These are phyloP conservation scores for Globisporangium acanthophoron DNA, from an alignment of 352 stramenopile species.

Conservation along the genomic window DNA sequence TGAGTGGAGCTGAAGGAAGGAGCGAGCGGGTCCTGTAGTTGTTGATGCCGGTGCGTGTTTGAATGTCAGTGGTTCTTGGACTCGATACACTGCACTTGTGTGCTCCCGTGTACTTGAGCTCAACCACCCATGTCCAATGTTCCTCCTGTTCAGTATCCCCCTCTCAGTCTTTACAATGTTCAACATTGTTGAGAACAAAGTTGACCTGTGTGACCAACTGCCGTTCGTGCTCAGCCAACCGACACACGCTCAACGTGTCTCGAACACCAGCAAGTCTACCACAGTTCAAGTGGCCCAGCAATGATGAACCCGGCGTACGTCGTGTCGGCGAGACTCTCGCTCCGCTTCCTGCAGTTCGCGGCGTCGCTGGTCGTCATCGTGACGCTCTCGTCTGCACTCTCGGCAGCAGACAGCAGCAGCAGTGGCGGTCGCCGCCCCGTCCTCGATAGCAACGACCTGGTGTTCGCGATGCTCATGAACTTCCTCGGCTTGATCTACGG, in stretches of 20 bases:
- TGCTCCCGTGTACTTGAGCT: no score
- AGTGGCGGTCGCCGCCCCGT: not conserved
- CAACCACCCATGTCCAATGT: no score
- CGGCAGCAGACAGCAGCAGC: not conserved
- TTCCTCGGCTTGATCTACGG: conserved; percentile 15
- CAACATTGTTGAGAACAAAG: not conserved
- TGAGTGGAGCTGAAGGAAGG: no score
- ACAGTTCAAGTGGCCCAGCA: not conserved
- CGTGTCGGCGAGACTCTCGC: conserved; percentile 15
- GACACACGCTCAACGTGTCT: not conserved
- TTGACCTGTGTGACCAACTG: not conserved
- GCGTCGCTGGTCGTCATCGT: conserved; percentile 9
- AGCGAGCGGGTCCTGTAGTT: no score
- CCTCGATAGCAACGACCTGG: conserved; percentile 7
- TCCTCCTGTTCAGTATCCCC: no score
- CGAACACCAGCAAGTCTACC: not conserved
- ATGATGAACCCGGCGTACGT: conserved; percentile 10
- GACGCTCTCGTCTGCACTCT: conserved; percentile 4
- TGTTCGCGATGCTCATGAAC: conserved; percentile 11
- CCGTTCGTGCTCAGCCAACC: not conserved
- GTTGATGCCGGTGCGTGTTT: no score
- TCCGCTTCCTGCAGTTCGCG: conserved; percentile 14
- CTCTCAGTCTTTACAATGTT: not conserved
- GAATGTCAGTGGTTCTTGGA: no score
- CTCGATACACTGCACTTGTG: no score